Conservation (phyloP, 129 eudicot genomes). For the Silybum marianum region DNA sequence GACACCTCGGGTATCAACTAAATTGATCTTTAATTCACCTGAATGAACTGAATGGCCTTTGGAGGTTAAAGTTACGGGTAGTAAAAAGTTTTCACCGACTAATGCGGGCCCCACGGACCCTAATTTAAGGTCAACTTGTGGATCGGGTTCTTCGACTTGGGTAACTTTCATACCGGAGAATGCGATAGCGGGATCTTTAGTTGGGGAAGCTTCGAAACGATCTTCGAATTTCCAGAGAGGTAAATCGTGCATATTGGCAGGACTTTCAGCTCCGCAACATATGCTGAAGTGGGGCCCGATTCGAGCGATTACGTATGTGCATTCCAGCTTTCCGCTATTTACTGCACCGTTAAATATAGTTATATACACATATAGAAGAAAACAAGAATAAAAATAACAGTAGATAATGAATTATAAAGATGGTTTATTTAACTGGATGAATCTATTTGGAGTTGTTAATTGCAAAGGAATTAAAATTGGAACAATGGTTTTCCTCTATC, state of each 20-base stretch:
- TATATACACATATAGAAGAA: background rate
- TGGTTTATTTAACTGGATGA: background rate
- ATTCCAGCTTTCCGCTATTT: slow-evolving; percentile 95
- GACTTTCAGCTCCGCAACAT: slow-evolving; percentile 97
- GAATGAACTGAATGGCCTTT: slow-evolving; percentile 77
- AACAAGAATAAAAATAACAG: background rate
- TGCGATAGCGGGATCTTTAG: slow-evolving; percentile 84
- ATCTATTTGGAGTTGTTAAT: background rate
- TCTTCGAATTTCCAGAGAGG: slow-evolving; percentile 98
- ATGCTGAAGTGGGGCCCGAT: slow-evolving; percentile 81
- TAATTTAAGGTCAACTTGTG: slow-evolving; percentile 75
- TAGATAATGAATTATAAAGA: background rate
- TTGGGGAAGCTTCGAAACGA: slow-evolving; percentile 82
- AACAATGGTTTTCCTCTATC: background rate
- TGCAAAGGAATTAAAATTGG: background rate
- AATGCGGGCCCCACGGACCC: slow-evolving; percentile 82
- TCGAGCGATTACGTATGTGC: slow-evolving; percentile 84
- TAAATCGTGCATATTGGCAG: slow-evolving; percentile 86
- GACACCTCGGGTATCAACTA: slow-evolving; percentile 89
- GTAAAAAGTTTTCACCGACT: slow-evolving; percentile 81
- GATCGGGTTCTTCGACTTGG: slow-evolving; percentile 96
- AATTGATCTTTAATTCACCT: slow-evolving; percentile 88
- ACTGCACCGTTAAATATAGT: slow-evolving; percentile 53
- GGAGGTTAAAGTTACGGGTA: slow-evolving; percentile 79
- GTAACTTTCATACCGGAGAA: slow-evolving; percentile 89